Conservation (phyloP, 108 stramenopile genomes). For the Cyclotella cryptica region DNA sequence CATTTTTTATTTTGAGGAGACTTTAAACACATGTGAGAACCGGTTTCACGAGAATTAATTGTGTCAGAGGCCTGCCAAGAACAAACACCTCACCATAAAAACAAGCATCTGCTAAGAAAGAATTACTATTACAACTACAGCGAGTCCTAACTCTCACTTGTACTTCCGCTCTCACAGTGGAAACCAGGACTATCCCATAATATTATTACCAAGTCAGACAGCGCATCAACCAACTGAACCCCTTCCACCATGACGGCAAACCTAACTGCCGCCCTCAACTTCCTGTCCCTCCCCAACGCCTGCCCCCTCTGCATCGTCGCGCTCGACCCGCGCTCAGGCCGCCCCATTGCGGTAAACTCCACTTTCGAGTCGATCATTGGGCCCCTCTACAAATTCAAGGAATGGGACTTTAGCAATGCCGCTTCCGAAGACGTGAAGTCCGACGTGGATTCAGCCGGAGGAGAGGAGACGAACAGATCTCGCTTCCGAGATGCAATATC, state of each 20-base stretch:
- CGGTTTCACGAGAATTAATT: no score
- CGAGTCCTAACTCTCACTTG: no score
- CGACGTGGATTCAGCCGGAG: neutral
- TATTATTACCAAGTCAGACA: no score
- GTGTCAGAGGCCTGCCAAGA: no score
- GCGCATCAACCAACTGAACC: no score
- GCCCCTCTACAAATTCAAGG: constrained; percentile 49
- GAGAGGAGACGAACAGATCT: constrained; percentile 16
- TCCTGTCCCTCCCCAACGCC: constrained; percentile 42
- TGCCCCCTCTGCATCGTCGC: constrained; percentile 43
- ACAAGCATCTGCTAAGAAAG: no score
- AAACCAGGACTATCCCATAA: no score
- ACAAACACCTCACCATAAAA: no score
- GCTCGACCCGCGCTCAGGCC: constrained; percentile 23
- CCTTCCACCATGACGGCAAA: neutral
- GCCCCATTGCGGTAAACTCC: constrained; percentile 40
- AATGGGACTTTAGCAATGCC: constrained; percentile 43
- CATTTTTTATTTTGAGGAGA: no score
- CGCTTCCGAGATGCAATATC: constrained; percentile 37
- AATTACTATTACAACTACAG: no score
- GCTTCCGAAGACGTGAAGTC: constrained; percentile 34
- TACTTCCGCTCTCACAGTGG: no score
- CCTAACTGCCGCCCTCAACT: constrained; percentile 11
- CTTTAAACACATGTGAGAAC: no score
- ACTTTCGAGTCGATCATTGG: constrained; percentile 44